Percentiles rank a stretch among this genome's conserved stretches.
Conservation (phyloP, 2,329 filamentous ascomycete genomes). For the Xylariaceae sp. region DNA sequence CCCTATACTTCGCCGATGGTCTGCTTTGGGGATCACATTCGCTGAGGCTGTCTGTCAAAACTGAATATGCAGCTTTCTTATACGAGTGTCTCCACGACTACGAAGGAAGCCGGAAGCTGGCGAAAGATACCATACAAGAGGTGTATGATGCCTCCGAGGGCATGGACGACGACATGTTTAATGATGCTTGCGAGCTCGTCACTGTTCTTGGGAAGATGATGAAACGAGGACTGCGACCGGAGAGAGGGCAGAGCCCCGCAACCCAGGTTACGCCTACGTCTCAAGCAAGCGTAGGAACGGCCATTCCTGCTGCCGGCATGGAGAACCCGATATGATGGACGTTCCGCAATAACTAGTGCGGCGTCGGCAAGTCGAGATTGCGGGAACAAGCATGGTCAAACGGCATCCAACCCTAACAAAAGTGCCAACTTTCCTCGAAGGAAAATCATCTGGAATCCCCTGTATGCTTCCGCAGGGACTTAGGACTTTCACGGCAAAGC, state of each 20-base stretch:
- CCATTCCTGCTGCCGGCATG: constrained; percentile 23
- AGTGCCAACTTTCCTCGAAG: too few relatives aligned
- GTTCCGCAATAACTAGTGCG: not conserved
- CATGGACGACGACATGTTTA: constrained; percentile 93
- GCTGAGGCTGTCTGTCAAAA: constrained; percentile 80
- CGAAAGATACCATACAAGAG: constrained; percentile 78
- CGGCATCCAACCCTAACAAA: too few relatives aligned
- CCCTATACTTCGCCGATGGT: constrained; percentile 67
- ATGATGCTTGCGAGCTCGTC: constrained; percentile 85
- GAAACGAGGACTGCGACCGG: constrained; percentile 58
- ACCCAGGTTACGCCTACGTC: constrained; percentile 17
- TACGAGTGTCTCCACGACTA: constrained; percentile 88
- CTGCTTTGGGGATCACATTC: constrained; percentile 86
- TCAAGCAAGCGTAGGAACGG: constrained; percentile 16
- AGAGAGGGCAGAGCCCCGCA: constrained; percentile 13
- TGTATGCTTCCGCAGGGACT: too few relatives aligned
- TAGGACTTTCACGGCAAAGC: too few relatives aligned
- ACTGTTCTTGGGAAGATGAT: constrained; percentile 84
- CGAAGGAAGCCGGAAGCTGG: constrained; percentile 70
- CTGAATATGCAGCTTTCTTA: constrained; percentile 88
- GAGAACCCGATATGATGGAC: constrained; percentile 25
- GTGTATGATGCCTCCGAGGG: constrained; percentile 89
- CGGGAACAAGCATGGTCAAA: too few relatives aligned
- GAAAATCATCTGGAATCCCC: too few relatives aligned
- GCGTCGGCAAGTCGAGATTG: too few relatives aligned